Conservation (phyloP, 2,329 filamentous ascomycete species). For the Colletotrichum endophyticum region DNA sequence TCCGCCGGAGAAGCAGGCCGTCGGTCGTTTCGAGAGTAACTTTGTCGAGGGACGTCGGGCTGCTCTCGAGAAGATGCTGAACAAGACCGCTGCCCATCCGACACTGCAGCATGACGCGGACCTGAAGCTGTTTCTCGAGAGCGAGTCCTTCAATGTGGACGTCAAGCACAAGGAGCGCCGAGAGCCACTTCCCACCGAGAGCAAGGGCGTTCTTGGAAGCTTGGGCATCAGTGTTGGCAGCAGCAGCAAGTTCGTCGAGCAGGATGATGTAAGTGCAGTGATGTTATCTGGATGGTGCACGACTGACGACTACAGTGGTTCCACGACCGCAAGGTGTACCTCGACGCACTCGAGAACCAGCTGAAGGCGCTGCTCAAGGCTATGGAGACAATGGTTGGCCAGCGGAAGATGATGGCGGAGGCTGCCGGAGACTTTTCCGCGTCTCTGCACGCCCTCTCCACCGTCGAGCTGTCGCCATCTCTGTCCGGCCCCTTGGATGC, state of each 20-base stretch:
- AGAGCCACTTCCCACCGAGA: constrained; percentile 84
- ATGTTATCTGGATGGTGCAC: too few relatives aligned
- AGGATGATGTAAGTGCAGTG: constrained; percentile 78
- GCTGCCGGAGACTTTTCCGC: constrained; percentile 92
- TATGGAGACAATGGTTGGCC: constrained; percentile 89
- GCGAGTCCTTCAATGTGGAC: constrained; percentile 93
- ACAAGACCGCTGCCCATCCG: constrained; percentile 90
- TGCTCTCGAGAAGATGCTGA: constrained; percentile 95
- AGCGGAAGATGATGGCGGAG: constrained; percentile 92
- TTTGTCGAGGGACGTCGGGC: constrained; percentile 93
- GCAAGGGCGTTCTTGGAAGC: constrained; percentile 89
- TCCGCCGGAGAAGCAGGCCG: constrained; percentile 96
- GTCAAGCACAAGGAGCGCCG: constrained; percentile 97
- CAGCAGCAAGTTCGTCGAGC: constrained; percentile 90
- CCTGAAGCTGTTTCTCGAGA: constrained; percentile 95
- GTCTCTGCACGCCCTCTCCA: constrained; percentile 89
- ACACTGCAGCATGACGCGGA: constrained; percentile 92
- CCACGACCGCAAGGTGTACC: constrained; percentile 92
- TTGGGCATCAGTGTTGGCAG: constrained; percentile 80
- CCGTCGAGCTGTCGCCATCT: constrained; percentile 88
- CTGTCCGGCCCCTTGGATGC: constrained; percentile 90
- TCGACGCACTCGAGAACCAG: constrained; percentile 92
- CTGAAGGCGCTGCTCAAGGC: constrained; percentile 90
- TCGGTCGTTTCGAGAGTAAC: constrained; percentile 93
- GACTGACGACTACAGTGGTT: constrained; percentile 73